phyloP scores from a whole-genome alignment of 2,329 filamentous ascomycete species.

The Calycina marina region DNA sequence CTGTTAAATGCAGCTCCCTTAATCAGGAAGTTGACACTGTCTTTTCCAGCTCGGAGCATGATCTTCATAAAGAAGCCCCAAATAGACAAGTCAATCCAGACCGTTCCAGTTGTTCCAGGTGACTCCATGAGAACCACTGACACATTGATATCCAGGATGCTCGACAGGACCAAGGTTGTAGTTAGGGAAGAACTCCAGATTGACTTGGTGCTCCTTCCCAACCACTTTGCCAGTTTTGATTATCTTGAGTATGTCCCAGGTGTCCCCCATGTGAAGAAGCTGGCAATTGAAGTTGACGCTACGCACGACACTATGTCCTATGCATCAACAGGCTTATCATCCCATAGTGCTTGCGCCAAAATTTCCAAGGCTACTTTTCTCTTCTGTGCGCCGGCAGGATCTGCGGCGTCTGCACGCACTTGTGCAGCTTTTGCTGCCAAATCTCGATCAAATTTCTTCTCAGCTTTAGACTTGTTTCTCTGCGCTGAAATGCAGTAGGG shows the following conservation, averaged over 20 bases:
- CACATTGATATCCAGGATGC: neutral
- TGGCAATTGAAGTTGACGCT: constrained; percentile 18
- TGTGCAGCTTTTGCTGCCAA: no score
- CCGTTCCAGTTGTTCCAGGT: constrained; percentile 18
- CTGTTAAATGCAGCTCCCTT: constrained; percentile 10
- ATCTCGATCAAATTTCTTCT: no score
- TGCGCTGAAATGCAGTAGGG: no score
- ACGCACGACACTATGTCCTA: no score
- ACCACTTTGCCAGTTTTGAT: constrained; percentile 11
- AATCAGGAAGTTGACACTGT: constrained; percentile 12
- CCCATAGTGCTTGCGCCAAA: no score
- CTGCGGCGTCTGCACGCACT: no score
- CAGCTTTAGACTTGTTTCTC: no score
- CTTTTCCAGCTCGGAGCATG: constrained; percentile 7
- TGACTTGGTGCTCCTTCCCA: constrained; percentile 12
- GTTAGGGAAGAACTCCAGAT: constrained; percentile 17
- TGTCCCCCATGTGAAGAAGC: constrained; percentile 16
- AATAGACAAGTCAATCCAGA: constrained; percentile 10
- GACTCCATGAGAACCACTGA: constrained; percentile 12
- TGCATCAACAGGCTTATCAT: no score
- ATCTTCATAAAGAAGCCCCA: constrained; percentile 13
- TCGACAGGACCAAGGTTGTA: constrained; percentile 12
- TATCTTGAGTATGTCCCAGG: constrained; percentile 13
- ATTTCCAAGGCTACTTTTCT: no score
- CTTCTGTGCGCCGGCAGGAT: no score